A percentile compares a stretch with the other conserved stretches of the same genome.
phyloP scores from a whole-genome alignment of 495 filamentous ascomycete genomes.

The Penicillium argentinense region DNA sequence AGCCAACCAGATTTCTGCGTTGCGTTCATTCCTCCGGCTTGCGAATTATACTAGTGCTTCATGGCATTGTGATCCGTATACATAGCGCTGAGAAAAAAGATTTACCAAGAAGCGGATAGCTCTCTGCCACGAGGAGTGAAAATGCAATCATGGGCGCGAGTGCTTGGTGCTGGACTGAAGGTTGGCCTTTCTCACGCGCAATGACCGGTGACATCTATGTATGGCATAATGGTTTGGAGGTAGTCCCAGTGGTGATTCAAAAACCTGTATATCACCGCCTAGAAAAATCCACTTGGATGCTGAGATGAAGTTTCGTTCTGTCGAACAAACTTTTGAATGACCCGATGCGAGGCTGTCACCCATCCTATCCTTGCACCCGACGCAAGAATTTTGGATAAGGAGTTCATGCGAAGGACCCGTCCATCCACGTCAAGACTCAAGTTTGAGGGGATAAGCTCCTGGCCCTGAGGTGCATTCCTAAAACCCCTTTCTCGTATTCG shows the following conservation, averaged over 20 bases:
- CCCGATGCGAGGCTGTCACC: slow-evolving; percentile 25
- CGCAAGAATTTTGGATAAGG: slow-evolving; percentile 29
- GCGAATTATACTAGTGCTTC: no score
- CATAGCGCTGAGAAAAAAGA: no score
- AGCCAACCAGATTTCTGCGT: no score
- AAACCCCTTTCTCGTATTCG: slow-evolving; percentile 39
- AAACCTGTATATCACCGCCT: slow-evolving; percentile 28
- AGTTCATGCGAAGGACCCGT: slow-evolving; percentile 52
- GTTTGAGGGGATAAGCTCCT: slow-evolving; percentile 27
- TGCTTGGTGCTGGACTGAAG: no score
- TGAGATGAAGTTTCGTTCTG: slow-evolving; percentile 17
- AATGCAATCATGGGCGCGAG: no score
- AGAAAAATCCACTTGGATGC: slow-evolving; percentile 25
- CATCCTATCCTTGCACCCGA: slow-evolving; percentile 31
- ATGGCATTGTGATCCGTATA: no score
- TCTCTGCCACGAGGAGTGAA: no score
- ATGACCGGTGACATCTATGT: no score
- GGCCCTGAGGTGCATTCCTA: background rate
- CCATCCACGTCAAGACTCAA: slow-evolving; percentile 54
- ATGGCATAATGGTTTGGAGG: no score
- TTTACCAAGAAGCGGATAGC: no score
- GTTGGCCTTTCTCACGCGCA: no score
- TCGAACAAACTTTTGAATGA: slow-evolving; percentile 23
- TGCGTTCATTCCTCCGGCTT: no score
- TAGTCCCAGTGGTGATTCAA: slow-evolving; percentile 28